These are phyloP conservation scores for Penicillium malachiteum DNA, from an alignment of 495 filamentous ascomycete genomes.

Conservation along the genomic window DNA sequence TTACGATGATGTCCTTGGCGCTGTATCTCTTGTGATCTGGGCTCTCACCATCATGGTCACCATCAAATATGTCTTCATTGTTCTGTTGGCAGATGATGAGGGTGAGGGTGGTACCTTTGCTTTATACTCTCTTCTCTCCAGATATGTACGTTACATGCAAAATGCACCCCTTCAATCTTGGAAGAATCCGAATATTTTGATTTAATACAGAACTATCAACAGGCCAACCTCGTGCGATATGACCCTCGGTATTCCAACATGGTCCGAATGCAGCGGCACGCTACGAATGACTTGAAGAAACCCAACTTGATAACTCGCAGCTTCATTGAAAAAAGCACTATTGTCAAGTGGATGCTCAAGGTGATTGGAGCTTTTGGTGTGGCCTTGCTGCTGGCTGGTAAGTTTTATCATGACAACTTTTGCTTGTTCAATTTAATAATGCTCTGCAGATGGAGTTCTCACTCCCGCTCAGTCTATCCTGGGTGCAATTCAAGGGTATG, in stretches of 20 bases:
- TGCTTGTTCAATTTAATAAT: not conserved
- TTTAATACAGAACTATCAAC: not conserved
- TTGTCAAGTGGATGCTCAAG: constrained; percentile 55
- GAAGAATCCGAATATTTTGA: too few species aligned
- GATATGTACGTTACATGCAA: constrained; percentile 52
- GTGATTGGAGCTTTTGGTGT: constrained; percentile 66
- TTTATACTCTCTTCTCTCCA: constrained; percentile 63
- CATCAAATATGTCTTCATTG: constrained; percentile 68
- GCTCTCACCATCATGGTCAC: constrained; percentile 69
- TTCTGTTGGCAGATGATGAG: constrained; percentile 69
- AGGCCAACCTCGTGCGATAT: constrained; percentile 27
- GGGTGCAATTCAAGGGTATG: not conserved
- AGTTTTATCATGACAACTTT: constrained; percentile 28
- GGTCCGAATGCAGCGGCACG: constrained; percentile 58
- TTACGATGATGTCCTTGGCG: constrained; percentile 62
- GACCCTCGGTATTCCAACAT: constrained; percentile 15
- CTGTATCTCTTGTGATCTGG: constrained; percentile 74
- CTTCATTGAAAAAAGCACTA: constrained; percentile 54
- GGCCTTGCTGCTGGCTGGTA: constrained; percentile 65
- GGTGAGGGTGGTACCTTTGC: constrained; percentile 76
- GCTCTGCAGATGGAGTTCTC: not conserved
- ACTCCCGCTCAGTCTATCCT: not conserved
- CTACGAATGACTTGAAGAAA: constrained; percentile 50
- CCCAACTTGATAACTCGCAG: constrained; percentile 52
- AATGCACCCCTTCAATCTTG: too few species aligned